A percentile compares a stretch with the other conserved stretches of the same genome.
phyloP scores from a whole-genome alignment of 2,329 filamentous ascomycete genomes.

The Neospermospora avenae region DNA sequence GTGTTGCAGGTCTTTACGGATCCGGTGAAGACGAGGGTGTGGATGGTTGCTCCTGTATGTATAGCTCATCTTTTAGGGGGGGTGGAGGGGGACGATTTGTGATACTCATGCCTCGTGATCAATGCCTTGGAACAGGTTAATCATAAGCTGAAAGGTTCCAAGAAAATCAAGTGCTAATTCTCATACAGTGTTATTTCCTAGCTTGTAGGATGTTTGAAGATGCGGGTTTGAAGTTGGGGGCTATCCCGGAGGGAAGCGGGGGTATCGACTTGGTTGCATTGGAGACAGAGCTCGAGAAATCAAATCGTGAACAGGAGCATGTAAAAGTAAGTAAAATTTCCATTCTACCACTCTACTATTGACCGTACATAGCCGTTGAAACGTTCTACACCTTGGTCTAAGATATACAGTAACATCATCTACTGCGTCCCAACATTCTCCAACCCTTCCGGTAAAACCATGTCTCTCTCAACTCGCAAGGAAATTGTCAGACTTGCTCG shows the following conservation, averaged over 20 bases:
- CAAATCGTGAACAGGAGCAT: slow-evolving; percentile 5
- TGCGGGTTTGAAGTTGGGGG: slow-evolving; percentile 68
- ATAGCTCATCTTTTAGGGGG: no score
- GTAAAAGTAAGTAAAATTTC: slow-evolving; percentile 13
- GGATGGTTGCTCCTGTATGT: slow-evolving; percentile 66
- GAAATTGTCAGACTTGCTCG: slow-evolving; percentile 74
- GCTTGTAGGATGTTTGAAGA: slow-evolving; percentile 84
- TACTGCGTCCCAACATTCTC: slow-evolving; percentile 87
- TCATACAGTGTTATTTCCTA: slow-evolving; percentile 65
- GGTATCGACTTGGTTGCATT: slow-evolving; percentile 69
- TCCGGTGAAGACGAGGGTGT: slow-evolving; percentile 71
- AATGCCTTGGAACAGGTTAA: no score
- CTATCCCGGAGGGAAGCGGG: slow-evolving; percentile 72
- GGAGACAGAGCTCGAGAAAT: slow-evolving; percentile 33
- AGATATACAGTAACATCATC: slow-evolving; percentile 82
- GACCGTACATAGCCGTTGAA: slow-evolving; percentile 21
- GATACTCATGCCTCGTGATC: no score
- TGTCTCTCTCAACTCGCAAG: slow-evolving; percentile 65
- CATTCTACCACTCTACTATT: neutral
- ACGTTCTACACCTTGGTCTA: slow-evolving; percentile 53
- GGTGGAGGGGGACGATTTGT: no score
- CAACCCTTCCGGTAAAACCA: slow-evolving; percentile 83
- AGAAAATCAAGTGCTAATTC: no score
- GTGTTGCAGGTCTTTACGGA: slow-evolving; percentile 83
- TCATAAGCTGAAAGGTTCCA: no score